Conservation (phyloP, 805 yeast species). For the Kodamaea jinghongensis region DNA sequence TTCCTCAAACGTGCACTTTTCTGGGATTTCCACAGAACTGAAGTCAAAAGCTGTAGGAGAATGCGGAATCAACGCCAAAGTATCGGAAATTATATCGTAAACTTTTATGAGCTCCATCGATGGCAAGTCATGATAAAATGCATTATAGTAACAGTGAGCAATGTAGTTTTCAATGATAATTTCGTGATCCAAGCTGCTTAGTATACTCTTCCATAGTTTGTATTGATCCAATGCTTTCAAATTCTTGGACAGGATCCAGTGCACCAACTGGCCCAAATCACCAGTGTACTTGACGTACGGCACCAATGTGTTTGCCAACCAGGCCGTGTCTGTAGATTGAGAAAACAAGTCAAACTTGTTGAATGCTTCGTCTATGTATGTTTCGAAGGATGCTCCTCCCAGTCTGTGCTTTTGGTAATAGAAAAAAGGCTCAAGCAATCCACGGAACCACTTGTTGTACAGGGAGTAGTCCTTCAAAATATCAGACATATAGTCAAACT, state of each 20-base stretch:
- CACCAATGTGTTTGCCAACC: conserved; percentile 5
- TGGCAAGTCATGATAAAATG: conserved; percentile 1
- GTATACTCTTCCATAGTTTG: conserved; percentile 4
- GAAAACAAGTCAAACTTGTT: conserved; percentile 7
- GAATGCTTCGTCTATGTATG: conserved; percentile 1
- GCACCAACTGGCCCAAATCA: background rate
- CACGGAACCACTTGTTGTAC: conserved; percentile 16
- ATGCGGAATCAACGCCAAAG: conserved; percentile 12
- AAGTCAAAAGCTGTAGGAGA: conserved; percentile 1
- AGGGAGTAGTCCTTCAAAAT: conserved; percentile 6
- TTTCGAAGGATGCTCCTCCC: conserved; percentile 9
- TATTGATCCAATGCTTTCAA: background rate
- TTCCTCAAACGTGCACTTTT: conserved; percentile 12
- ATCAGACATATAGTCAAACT: conserved; percentile 5
- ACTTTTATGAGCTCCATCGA: conserved; percentile 24
- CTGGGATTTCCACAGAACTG: conserved; percentile 4
- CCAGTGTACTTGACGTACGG: conserved; percentile 7
- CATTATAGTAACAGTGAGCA: conserved; percentile 6
- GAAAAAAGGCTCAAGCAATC: conserved; percentile 17
- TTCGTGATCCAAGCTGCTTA: background rate
- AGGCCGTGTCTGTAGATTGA: background rate
- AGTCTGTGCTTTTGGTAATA: conserved; percentile 13
- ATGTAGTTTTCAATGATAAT: conserved; percentile 2
- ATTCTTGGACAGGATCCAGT: conserved; percentile 7
- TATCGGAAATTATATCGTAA: conserved; percentile 28